Conservation (phyloP, 176 grass and related monocot genomes). For the Triticum aestivum region DNA sequence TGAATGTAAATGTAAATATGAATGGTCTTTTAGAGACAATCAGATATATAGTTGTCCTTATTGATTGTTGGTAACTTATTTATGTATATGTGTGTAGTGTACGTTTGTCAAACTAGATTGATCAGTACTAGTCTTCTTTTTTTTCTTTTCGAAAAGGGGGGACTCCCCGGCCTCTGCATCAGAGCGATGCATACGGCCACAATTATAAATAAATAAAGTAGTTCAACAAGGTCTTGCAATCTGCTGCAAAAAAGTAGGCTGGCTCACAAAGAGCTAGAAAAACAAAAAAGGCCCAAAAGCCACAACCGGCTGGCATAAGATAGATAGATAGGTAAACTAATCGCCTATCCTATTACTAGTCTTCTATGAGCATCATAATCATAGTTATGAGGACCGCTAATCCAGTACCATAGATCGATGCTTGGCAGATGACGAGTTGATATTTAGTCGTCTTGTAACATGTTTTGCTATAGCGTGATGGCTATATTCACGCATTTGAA, state of each 20-base stretch:
- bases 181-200: too few species aligned
- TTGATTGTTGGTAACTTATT: background rate
- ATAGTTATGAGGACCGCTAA: background rate
- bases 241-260: too few species aligned
- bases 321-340: too few species aligned
- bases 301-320: too few species aligned
- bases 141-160: too few species aligned
- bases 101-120: background rate
- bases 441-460: background rate
- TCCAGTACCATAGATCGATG: background rate
- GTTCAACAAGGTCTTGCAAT: too few species aligned
- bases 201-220: too few species aligned
- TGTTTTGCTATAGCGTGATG: background rate
- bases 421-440: background rate
- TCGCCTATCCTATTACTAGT: background rate
- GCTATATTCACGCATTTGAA: constrained; percentile 12
- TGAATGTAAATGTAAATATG: background rate
- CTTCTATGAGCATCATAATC: background rate
- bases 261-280: too few species aligned
- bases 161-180: too few species aligned
- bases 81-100: background rate
- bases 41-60: background rate
- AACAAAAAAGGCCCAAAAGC: too few species aligned
- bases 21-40: background rate
- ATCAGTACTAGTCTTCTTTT: background rate